Evolutionary conservation across 1,284 basidiomycete species (phyloP).

Genomic region (Jaminaea rosea): DNA sequence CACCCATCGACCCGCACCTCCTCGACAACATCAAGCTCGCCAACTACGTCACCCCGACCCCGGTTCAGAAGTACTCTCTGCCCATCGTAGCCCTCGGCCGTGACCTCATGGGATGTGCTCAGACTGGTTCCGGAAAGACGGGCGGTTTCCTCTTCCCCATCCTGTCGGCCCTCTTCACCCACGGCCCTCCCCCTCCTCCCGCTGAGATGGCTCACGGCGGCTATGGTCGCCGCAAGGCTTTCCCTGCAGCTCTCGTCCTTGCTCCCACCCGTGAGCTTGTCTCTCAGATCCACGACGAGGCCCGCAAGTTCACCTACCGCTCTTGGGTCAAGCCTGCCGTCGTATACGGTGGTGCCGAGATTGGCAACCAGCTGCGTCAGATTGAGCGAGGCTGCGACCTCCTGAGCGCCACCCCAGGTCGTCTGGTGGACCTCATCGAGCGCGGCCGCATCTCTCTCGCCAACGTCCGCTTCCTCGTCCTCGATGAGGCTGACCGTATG

Average conservation of each 20-base stretch:
- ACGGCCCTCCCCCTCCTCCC: slow-evolving; percentile 66
- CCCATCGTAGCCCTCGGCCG: slow-evolving; percentile 84
- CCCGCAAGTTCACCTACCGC: slow-evolving; percentile 96
- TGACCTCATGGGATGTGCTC: slow-evolving; percentile 98
- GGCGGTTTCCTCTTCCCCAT: slow-evolving; percentile 99
- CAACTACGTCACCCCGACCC: slow-evolving; percentile 88
- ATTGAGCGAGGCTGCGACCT: slow-evolving; percentile 97
- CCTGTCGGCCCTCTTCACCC: slow-evolving; percentile 80
- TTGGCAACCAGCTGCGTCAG: slow-evolving; percentile 81
- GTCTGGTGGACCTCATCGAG: slow-evolving; percentile 96
- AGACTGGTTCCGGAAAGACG: slow-evolving; percentile 99
- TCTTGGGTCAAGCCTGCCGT: slow-evolving; percentile 99
- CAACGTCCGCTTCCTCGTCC: slow-evolving; percentile 94
- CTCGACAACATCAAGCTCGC: slow-evolving; percentile 89
- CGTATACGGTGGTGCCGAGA: slow-evolving; percentile 98
- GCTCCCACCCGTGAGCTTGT: slow-evolving; percentile 97
- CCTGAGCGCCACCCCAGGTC: slow-evolving; percentile 93
- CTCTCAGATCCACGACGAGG: slow-evolving; percentile 98
- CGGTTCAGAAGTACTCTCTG: slow-evolving; percentile 99
- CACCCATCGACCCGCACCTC: slow-evolving; percentile 84
- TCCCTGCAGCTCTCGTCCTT: slow-evolving; percentile 88
- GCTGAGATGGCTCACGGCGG: slow-evolving; percentile 50
- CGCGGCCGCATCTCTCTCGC: slow-evolving; percentile 90
- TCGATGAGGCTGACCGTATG: slow-evolving; percentile 99
- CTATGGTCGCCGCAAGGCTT: slow-evolving; percentile 78